phyloP scores from a whole-genome alignment of 257 asterid species.

The Anisodus acutangulus region DNA sequence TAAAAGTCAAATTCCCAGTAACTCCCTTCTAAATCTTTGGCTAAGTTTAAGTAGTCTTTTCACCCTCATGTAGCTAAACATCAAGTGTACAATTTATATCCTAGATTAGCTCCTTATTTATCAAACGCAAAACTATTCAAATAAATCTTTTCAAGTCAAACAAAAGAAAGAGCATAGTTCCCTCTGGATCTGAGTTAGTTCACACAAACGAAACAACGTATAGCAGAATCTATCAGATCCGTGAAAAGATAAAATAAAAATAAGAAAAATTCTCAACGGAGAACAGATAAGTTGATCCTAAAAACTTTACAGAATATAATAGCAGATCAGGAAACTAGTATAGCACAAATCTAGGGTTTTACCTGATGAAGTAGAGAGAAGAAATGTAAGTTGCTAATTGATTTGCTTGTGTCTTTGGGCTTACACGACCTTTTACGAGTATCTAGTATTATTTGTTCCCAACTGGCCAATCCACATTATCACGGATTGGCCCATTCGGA shows the following conservation, averaged over 20 bases:
- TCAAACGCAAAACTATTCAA: neutral
- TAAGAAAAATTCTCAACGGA: neutral
- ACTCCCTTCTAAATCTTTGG: neutral
- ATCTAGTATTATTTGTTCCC: neutral
- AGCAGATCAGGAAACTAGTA: neutral
- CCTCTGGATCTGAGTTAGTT: neutral
- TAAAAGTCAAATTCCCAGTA: neutral
- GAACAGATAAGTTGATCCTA: neutral
- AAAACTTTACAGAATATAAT: neutral
- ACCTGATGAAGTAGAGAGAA: constrained; percentile 17
- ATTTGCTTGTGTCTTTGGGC: neutral
- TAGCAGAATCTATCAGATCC: neutral
- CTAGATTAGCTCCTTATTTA: neutral
- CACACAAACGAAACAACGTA: neutral
- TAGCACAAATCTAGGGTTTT: neutral
- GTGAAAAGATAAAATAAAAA: neutral
- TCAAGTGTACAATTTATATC: neutral
- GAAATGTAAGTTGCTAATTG: neutral
- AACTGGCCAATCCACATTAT: neutral
- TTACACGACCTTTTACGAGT: neutral
- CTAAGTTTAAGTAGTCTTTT: neutral
- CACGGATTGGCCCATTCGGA: neutral
- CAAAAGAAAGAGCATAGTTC: neutral
- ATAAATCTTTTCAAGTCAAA: neutral
- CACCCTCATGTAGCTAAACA: neutral